Base-by-base conservation (phyloP, 2,329 filamentous ascomycete genomes). In the Cladobotryum protrusum region DNA sequence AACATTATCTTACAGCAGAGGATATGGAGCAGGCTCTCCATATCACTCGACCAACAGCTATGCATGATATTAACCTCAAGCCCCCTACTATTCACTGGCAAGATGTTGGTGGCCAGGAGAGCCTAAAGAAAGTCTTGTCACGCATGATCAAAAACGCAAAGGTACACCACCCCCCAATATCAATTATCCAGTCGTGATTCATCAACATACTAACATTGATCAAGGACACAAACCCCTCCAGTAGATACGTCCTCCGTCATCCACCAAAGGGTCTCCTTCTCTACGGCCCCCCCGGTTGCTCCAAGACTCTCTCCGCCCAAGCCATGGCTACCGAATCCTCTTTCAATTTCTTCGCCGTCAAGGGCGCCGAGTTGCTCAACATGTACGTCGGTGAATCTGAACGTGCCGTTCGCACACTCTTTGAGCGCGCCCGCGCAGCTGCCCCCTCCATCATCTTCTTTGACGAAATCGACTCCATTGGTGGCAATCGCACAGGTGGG, bases 301-400 rank as follows among this genome's bases (percentile, higher is more conserved):
- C 90, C 56, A 97, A 97, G 70, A 97, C 92, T 0, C 81, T 96
- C 64, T 89, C 84, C 0, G 92, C 92, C 0, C 90, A 95, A 65
- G 92, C 92, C 24, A 81, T 95, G 58, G 92, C 92, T 14, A 95
- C 89, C 6, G 90, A 95, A 66, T 89, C 88, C 29, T 86, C 87
- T 4, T 85, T 95, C 68, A 96, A 96, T 66, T 96, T 96, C 74
- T 85, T 96, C 63, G 86, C 90, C 8, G 88, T 97, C 57, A 96
- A 96, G 70, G 92, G 90, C 20, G 89, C 89, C 34, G 92, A 96
- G 68, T 79, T 96, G 12, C 83, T 96, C 53, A 95, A 90, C 70
- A 96, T 95, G 88, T 97, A 96, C 67, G 91, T 97, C 15, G 92
- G 92, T 54, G 92, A 97, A 67, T 92, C 90, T 2, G 92, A 97